These are phyloP conservation scores for Podospora tetraspora DNA, from an alignment of 495 filamentous ascomycete genomes.

Conservation along the genomic window DNA sequence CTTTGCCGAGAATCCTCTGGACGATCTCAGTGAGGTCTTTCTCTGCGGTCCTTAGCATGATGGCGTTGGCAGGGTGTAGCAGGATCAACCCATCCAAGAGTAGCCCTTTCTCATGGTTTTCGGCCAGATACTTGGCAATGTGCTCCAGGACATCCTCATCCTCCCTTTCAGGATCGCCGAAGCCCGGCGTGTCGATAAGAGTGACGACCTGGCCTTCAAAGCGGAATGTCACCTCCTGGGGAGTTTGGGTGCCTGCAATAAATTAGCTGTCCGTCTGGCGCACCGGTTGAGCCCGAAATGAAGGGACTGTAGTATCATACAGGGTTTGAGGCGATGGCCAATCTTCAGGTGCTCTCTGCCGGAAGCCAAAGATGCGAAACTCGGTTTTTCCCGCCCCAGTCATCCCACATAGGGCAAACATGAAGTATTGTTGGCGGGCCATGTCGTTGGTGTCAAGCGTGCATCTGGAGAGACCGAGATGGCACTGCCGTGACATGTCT, in stretches of 20 bases:
- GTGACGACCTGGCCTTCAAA: conserved; percentile 11
- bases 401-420: no score
- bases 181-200: conserved; percentile 44
- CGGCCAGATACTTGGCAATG: conserved; percentile 23
- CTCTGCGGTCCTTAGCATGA: neutral
- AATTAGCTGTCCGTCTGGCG: neutral
- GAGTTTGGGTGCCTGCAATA: neutral
- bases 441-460: no score
- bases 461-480: no score
- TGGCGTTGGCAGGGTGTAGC: neutral
- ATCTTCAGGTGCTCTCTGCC: no score
- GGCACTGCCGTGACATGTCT: no score
- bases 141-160: conserved; percentile 38
- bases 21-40: neutral
- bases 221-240: neutral
- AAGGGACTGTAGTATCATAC: neutral
- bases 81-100: conserved; percentile 5
- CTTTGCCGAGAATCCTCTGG: neutral
- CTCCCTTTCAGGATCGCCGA: conserved; percentile 36
- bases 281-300: no score
- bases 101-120: neutral
- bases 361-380: no score
- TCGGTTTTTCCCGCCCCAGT: no score
- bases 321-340: neutral
- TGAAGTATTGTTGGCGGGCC: no score